Evolutionary conservation across 2,329 filamentous ascomycete species (phyloP), one percentile per base, ranked within the genome.

Genomic region (Microsporum canis): DNA sequence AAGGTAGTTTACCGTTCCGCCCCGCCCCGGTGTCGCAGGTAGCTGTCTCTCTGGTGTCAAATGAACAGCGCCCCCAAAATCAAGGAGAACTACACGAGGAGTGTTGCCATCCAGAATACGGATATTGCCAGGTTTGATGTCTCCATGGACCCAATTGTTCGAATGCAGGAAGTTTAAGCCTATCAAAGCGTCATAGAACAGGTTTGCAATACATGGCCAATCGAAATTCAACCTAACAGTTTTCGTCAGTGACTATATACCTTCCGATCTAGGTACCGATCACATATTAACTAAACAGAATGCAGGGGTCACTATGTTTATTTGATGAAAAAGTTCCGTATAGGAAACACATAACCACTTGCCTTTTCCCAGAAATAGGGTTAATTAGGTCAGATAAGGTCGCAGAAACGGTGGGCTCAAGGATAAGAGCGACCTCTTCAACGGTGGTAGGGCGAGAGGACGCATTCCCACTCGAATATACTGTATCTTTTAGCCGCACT

Each of bases 121-220:
- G 23, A 60, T 55, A n/a, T 60, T 60, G 7, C 31, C 4, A 8
- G 58, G 58, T 38, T 60, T 60, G 23, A 60, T 5, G 47, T 60
- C 58, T 23, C 45, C 23, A 27, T 60, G 58, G n/a, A 60, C 10
- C 58, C 58, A 60, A 6, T n/a, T 12, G 27, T 60, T 10, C 14
- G 27, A 14, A 33, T 60, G 58, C 47, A 55, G 31, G 31, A 60
- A 53, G 4, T 55, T 31, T 8, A 60, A 14, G 1, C 45, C 58
- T 3, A 53, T 5, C 45, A 60, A 31, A 53, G 36, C 47, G 1
- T 60, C 58, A 17, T 41, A 12, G 33, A 60, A 60, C 1, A 60
- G 8, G 8, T 17, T 33, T 17, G 33, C 23, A 1, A 27, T n/a
- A 3, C 3, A 36, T 8, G 23, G 41, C 14, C 27, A 1, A 17